Evolutionary conservation across 192 early-diverging fungal species (phyloP), one percentile per base, ranked within the genome.

Genomic region (Gryganskiella cystojenkinii): DNA sequence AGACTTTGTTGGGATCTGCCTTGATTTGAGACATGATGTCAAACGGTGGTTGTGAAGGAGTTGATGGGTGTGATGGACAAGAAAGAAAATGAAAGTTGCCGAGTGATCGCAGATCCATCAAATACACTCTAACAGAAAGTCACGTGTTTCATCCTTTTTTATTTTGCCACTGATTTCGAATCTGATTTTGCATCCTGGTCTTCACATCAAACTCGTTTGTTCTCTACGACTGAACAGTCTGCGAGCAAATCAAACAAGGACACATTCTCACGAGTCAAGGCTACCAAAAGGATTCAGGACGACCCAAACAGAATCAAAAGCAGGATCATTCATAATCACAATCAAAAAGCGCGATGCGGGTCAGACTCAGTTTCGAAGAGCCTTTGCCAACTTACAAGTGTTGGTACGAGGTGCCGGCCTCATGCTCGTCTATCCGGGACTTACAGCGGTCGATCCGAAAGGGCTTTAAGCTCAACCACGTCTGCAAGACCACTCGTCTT

Each of bases 1-100:
- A 84, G 75, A 86, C 84, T 55, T 89, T 89, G 61, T 85, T 89
- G 34, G 84, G 82, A 78, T 89, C 87, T 31, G 84, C 75, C 56
- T 89, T 89, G 61, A 78, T 69, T 51, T 64, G 66, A 30, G 74
- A 65, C 74, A 78, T 78, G 53, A 13, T 45, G 56, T n/a, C n/a
- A n/a, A n/a, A n/a, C n/a, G 52, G 19, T 45, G 14, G 3, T 33
- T 34, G 11, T 5, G 51, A 28, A 9, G 34, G 11, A 7, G 42
- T 28, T 1, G 44, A 35, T 15, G 33, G n/a, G 10, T 62, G 31
- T 11, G 33, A 4, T 35, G 42, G 44, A 6, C 17, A 60, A 17
- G 28, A 28, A 43, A 27, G 33, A 25, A 52, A 11, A 37, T 31
- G 28, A 53, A 19, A 47, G 50, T 3, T 53, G 44, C 46, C n/a